These are phyloP conservation scores for Verticillium nubilum DNA, from an alignment of 2,329 filamentous ascomycete genomes.

Conservation along the genomic window DNA sequence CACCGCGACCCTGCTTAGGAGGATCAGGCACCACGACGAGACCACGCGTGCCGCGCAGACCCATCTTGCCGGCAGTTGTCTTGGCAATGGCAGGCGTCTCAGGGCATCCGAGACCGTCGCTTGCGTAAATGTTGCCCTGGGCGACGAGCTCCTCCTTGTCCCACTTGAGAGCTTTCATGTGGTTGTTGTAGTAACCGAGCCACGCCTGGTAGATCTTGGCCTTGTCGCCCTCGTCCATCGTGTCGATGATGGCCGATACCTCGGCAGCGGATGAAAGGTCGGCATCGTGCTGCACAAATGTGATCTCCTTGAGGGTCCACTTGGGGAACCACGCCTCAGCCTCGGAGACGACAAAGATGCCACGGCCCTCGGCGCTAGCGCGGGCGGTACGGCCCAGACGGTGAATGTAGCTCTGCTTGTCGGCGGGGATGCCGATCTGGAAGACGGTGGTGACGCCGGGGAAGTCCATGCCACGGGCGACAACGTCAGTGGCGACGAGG, in stretches of 20 bases:
- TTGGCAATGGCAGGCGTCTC: conserved; percentile 42
- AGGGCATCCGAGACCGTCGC: conserved; percentile 37
- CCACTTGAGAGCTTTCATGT: conserved; percentile 38
- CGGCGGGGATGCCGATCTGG: conserved; percentile 54
- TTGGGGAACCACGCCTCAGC: conserved; percentile 45
- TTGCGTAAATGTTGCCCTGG: conserved; percentile 45
- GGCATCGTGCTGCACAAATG: conserved; percentile 39
- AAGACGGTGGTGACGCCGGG: conserved; percentile 63
- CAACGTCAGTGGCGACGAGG: conserved; percentile 65
- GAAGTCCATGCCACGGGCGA: conserved; percentile 69
- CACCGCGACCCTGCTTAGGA: conserved; percentile 20
- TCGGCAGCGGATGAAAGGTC: conserved; percentile 36
- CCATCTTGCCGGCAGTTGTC: conserved; percentile 50
- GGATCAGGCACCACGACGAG: conserved; percentile 39
- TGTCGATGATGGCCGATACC: conserved; percentile 30
- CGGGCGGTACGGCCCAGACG: conserved; percentile 62
- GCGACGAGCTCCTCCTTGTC: conserved; percentile 38
- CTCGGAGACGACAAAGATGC: conserved; percentile 52
- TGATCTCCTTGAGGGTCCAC: conserved; percentile 47
- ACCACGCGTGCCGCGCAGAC: conserved; percentile 44
- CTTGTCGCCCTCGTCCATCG: conserved; percentile 38
- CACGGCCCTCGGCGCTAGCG: conserved; percentile 58
- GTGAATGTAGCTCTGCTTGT: conserved; percentile 62
- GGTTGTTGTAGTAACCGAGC: conserved; percentile 51
- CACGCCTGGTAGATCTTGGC: conserved; percentile 50